Conservation (phyloP, 176 grass and related monocot species). For the Hyparrhenia diplandra region DNA sequence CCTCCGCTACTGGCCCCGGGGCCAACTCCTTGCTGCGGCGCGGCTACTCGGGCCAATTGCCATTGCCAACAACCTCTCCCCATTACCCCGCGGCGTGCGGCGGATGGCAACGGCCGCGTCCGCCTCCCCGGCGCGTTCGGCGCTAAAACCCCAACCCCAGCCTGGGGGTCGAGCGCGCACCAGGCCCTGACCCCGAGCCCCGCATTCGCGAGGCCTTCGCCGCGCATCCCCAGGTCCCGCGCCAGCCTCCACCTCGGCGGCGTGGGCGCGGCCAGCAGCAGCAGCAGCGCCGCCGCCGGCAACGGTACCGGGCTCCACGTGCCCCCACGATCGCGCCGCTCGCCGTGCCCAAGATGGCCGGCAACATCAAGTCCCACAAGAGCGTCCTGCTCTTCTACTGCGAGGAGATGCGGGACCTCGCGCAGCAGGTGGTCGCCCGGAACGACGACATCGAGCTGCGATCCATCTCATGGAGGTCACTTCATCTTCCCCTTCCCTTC, state of each 20-base stretch:
- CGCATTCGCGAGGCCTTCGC: slow-evolving; percentile 34
- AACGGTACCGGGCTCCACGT: slow-evolving; percentile 44
- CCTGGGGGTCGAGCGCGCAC: slow-evolving; percentile 1
- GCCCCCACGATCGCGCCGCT: slow-evolving; percentile 31
- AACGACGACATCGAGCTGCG: slow-evolving; percentile 85
- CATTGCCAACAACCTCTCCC: not conserved
- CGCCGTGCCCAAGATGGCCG: slow-evolving; percentile 36
- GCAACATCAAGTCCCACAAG: slow-evolving; percentile 35
- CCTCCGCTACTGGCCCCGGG: no score
- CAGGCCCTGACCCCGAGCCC: not conserved
- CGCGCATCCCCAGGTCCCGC: slow-evolving; percentile 19
- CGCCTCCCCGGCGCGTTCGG: slow-evolving; percentile 28
- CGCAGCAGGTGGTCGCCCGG: slow-evolving; percentile 53
- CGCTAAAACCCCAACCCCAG: slow-evolving; percentile 11
- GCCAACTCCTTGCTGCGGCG: not conserved
- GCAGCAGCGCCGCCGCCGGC: not conserved
- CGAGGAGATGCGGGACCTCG: slow-evolving; percentile 91
- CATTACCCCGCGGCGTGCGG: not conserved
- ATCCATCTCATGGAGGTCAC: slow-evolving; percentile 84
- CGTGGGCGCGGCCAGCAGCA: not conserved
- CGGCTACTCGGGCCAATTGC: not conserved
- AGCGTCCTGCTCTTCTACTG: slow-evolving; percentile 85
- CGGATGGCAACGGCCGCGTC: slow-evolving; percentile 55
- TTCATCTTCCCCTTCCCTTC: not conserved
- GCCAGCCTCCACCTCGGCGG: slow-evolving; percentile 51